Base-by-base conservation (phyloP, 2,329 filamentous ascomycete species). In the Fusarium euwallaceae region DNA sequence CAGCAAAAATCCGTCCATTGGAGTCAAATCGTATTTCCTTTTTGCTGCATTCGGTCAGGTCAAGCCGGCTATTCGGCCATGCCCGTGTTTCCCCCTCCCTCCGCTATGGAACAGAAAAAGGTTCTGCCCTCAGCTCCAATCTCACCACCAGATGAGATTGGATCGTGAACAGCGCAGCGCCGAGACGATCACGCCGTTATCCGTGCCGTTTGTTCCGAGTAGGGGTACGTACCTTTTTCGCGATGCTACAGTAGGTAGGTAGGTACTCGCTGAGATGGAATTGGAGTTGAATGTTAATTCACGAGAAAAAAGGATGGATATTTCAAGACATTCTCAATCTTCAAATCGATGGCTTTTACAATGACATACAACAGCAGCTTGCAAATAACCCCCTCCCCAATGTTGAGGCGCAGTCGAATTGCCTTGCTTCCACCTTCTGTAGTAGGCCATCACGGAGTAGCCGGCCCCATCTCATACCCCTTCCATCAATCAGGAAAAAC, bases 141-240 rank as follows among this genome's bases (percentile, higher is more conserved):
- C 45, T 64, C 36, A 41, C 22, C 60, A 43, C 62, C 63, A 58
- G 70, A 67, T 61, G 56, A 68, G 61, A 66, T 67, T 69, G 67
- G 55, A 73, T 69, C 64, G 63, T 53, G 67, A 62, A 53, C 56
- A 74, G 61, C 63, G 67, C 69, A 74, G 39, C 72, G 76, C 76
- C 74, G 66, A 78, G 76, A 74, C 76, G 68, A 74, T 69, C 67
- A 71, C 59, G 76, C 70, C 74, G 74, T 74, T 77, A 69, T 41
- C 72, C 73, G 73, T 78, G 76, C 76, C 76, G 76, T 78, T 60
- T 75, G 64, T 76, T 78, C 76, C 76, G 76, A 74, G 55, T 32
- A 34, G 34, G 59, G 53, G 72, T 70, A 75, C 66, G 73, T 66
- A 70, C 71, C 62, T 10, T 43, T 41, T 32, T 32, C 10, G 37